A percentile compares a stretch with the other conserved stretches of the same genome.
Conservation (phyloP, 2,329 filamentous ascomycete species). For the Aspergillus fijiensis region DNA sequence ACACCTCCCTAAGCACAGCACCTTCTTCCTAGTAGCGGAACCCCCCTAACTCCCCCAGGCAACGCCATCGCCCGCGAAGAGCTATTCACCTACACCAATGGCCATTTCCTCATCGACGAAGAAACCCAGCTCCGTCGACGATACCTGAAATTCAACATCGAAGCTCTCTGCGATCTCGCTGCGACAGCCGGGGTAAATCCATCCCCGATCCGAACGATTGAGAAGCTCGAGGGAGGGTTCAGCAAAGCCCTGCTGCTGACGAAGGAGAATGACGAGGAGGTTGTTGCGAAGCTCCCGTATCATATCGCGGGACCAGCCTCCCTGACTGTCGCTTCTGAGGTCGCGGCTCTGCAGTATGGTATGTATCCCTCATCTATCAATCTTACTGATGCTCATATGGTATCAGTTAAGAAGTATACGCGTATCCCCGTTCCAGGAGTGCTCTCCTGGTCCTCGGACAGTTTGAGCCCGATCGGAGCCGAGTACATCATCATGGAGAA, state of each 20-base stretch:
- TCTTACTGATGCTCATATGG: background rate
- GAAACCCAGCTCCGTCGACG: constrained; percentile 22
- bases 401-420: constrained; percentile 21
- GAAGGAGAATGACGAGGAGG: constrained; percentile 28
- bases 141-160: constrained; percentile 25
- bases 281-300: constrained; percentile 36
- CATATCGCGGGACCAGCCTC: constrained; percentile 29
- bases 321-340: constrained; percentile 33
- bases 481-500: constrained; percentile 46
- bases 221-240: constrained; percentile 34
- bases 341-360: constrained; percentile 30
- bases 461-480: constrained; percentile 32
- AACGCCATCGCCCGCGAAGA: constrained; percentile 22
- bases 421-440: constrained; percentile 28
- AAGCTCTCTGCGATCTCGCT: constrained; percentile 23
- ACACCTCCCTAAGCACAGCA: too few species aligned
- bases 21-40: too few species aligned
- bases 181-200: constrained; percentile 9
- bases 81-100: constrained; percentile 31
- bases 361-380: constrained; percentile 5
- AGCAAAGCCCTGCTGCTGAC: constrained; percentile 34
- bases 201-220: constrained; percentile 19
- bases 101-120: constrained; percentile 29
- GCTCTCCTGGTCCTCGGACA: constrained; percentile 23
- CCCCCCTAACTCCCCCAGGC: constrained; percentile 11